Evolutionary conservation across 208 protist species (phyloP).

Genomic region (Endotrypanum monterogeii): DNA sequence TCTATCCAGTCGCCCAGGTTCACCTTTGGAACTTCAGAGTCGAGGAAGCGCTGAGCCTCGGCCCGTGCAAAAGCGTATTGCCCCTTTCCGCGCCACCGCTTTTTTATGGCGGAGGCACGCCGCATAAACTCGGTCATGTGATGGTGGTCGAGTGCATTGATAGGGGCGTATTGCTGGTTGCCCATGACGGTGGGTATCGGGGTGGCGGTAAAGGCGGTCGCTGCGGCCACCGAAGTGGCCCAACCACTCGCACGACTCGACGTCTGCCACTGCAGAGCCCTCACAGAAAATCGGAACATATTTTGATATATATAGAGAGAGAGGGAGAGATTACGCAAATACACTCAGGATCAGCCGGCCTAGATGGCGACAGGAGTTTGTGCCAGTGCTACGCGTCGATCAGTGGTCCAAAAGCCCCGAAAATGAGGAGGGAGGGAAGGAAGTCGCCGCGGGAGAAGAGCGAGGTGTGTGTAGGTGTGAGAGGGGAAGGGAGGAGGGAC

Average conservation of each 20-base stretch:
- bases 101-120: slow-evolving; percentile 58
- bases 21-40: slow-evolving; percentile 72
- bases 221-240: neutral
- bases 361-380: neutral
- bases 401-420: no score
- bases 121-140: slow-evolving; percentile 1
- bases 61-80: slow-evolving; percentile 69
- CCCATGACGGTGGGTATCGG: neutral
- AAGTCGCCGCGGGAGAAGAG: neutral
- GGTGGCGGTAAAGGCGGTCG: neutral
- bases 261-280: slow-evolving; percentile 4
- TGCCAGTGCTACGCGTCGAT: neutral
- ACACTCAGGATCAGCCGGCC: neutral
- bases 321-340: neutral
- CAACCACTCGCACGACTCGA: slow-evolving; percentile 2
- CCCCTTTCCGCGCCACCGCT: slow-evolving; percentile 50
- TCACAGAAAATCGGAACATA: slow-evolving; percentile 7
- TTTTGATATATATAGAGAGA: neutral
- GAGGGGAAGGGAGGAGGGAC: neutral
- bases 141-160: neutral
- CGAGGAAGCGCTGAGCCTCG: slow-evolving; percentile 80
- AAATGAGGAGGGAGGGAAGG: no score
- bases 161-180: neutral
- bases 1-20: slow-evolving; percentile 72
- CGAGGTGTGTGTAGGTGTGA: neutral